phyloP scores from a whole-genome alignment of 345 rosid genomes.

The Syzygium oleosum region DNA sequence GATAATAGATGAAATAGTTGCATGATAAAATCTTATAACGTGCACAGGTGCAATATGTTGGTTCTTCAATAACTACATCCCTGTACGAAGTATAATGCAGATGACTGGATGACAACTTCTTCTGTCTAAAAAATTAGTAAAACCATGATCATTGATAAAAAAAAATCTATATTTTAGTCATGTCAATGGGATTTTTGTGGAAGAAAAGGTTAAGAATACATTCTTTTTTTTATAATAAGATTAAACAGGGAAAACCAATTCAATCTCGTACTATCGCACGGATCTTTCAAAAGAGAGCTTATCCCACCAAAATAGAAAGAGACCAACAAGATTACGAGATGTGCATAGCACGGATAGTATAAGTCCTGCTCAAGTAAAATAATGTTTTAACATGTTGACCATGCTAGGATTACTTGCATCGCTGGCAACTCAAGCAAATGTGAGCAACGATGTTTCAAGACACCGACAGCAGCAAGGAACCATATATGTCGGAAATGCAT shows the following conservation, averaged over 20 bases:
- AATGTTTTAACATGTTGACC: neutral
- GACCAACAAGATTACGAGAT: neutral
- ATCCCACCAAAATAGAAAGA: neutral
- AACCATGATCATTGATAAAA: neutral
- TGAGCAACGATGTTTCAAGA: neutral
- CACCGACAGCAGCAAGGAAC: neutral
- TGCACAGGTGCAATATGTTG: neutral
- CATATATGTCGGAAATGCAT: neutral
- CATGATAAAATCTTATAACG: neutral
- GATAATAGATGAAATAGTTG: neutral
- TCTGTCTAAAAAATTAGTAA: neutral
- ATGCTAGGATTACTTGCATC: neutral
- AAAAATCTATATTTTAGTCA: neutral
- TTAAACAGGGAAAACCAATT: neutral
- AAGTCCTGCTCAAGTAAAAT: neutral
- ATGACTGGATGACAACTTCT: neutral
- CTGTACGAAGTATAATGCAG: neutral
- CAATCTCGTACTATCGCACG: neutral
- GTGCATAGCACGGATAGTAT: neutral
- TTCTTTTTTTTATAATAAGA: neutral
- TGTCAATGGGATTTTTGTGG: neutral
- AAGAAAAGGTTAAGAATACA: neutral
- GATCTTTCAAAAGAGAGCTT: neutral
- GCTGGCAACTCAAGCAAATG: neutral
- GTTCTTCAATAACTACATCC: neutral